Evolutionary conservation across 139 green algal species (phyloP).

Genomic region (Chloropicon primus): DNA sequence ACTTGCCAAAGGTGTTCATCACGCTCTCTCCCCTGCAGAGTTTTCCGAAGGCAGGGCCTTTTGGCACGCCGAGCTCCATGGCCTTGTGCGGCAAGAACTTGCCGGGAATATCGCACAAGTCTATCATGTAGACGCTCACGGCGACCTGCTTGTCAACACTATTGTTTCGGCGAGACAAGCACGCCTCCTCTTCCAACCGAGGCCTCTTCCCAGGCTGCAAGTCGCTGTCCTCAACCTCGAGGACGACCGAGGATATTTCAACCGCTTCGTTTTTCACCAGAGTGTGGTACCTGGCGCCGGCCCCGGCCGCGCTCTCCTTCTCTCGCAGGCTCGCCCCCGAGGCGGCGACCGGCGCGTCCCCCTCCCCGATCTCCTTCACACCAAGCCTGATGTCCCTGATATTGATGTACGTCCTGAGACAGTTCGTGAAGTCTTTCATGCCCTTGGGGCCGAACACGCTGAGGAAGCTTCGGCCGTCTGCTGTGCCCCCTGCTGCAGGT

Average conservation of each 20-base stretch:
- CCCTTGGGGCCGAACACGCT: background rate
- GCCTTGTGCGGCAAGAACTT: constrained; percentile 78
- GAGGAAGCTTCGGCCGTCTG: no score
- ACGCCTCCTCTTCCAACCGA: background rate
- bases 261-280: background rate
- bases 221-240: background rate
- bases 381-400: background rate
- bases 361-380: background rate
- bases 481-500: no score
- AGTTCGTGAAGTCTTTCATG: background rate
- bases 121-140: constrained; percentile 40
- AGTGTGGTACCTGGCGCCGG: background rate
- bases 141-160: background rate
- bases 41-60: constrained; percentile 46
- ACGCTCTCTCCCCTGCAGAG: constrained; percentile 61
- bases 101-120: constrained; percentile 56
- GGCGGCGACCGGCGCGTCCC: no score
- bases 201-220: background rate
- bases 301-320: background rate
- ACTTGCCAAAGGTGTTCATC: background rate
- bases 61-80: constrained; percentile 46
- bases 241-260: background rate
- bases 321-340: no score
- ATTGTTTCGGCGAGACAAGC: background rate
- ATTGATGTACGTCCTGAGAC: background rate